These are phyloP conservation scores for Phytophthora vignae DNA, from an alignment of 352 stramenopile genomes.

Conservation along the genomic window DNA sequence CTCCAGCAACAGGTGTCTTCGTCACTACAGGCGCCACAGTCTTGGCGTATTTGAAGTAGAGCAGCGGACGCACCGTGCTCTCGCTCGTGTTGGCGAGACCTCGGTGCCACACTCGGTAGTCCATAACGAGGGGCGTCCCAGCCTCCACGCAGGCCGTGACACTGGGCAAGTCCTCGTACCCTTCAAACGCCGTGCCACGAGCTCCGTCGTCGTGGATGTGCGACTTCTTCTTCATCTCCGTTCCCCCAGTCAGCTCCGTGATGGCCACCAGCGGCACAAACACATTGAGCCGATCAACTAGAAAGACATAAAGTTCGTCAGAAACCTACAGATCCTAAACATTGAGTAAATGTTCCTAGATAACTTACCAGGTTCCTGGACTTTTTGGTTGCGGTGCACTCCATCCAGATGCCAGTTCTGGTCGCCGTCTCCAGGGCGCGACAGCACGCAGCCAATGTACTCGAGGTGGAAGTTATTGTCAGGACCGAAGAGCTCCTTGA, in stretches of 20 bases:
- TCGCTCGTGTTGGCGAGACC: constrained; percentile 61
- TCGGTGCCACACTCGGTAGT: constrained; percentile 85
- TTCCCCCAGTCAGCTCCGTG: constrained; percentile 55
- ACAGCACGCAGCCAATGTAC: constrained; percentile 79
- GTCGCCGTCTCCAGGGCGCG: constrained; percentile 59
- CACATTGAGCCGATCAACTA: constrained; percentile 79
- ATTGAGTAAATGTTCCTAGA: not conserved
- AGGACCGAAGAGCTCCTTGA: constrained; percentile 29
- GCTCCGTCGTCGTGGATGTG: constrained; percentile 55
- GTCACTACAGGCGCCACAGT: not conserved
- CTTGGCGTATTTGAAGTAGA: constrained; percentile 80
- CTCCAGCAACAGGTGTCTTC: not conserved
- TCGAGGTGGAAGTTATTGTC: constrained; percentile 49
- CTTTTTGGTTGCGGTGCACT: constrained; percentile 58
- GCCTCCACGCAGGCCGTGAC: constrained; percentile 60
- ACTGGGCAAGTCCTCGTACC: constrained; percentile 60
- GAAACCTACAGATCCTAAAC: not conserved
- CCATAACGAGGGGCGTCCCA: constrained; percentile 73
- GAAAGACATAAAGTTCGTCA: constrained; percentile 8
- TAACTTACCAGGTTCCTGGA: constrained; percentile 58
- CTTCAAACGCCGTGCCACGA: constrained; percentile 51
- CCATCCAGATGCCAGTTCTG: constrained; percentile 88
- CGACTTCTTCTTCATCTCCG: constrained; percentile 73
- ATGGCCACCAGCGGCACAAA: constrained; percentile 76
- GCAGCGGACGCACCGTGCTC: constrained; percentile 53